Evolutionary conservation across 1,284 basidiomycete species (phyloP).

Genomic region (Boletellus sp.): DNA sequence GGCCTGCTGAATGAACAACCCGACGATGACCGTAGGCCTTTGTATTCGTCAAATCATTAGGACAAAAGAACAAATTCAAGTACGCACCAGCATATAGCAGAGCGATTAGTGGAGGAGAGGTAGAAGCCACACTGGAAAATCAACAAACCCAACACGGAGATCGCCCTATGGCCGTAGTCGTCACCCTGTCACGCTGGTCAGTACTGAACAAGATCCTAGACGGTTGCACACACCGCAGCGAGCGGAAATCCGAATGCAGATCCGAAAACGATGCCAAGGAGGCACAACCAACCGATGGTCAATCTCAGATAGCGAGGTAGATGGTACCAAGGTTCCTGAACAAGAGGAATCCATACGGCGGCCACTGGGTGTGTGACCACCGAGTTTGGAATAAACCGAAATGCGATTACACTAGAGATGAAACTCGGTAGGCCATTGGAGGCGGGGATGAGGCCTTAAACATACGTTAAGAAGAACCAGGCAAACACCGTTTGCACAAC

Average conservation of each 20-base stretch:
- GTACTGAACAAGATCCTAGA: slow-evolving; percentile 1
- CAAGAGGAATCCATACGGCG: slow-evolving; percentile 60
- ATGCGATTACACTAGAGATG: slow-evolving; percentile 65
- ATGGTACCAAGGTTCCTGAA: slow-evolving; percentile 67
- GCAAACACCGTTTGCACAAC: slow-evolving; percentile 77
- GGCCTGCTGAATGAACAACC: slow-evolving; percentile 79
- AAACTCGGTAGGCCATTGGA: background rate
- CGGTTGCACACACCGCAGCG: slow-evolving; percentile 42
- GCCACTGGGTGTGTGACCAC: slow-evolving; percentile 63
- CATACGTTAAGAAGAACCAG: slow-evolving; percentile 73
- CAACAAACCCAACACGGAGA: slow-evolving; percentile 76
- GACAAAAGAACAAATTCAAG: background rate
- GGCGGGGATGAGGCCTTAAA: slow-evolving; percentile 8
- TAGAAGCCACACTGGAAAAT: slow-evolving; percentile 76
- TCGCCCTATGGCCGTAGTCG: slow-evolving; percentile 71
- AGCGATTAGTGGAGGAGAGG: slow-evolving; percentile 56
- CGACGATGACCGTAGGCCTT: slow-evolving; percentile 81
- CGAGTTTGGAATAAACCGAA: slow-evolving; percentile 73
- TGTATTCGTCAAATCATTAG: slow-evolving; percentile 8
- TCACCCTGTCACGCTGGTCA: slow-evolving; percentile 46
- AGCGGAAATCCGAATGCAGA: slow-evolving; percentile 79
- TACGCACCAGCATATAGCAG: slow-evolving; percentile 61
- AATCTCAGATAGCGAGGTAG: slow-evolving; percentile 59
- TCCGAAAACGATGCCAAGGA: slow-evolving; percentile 74
- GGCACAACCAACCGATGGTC: slow-evolving; percentile 66